Evolutionary conservation across 257 asterid species (phyloP).

Genomic region (Primulina eburnea): DNA sequence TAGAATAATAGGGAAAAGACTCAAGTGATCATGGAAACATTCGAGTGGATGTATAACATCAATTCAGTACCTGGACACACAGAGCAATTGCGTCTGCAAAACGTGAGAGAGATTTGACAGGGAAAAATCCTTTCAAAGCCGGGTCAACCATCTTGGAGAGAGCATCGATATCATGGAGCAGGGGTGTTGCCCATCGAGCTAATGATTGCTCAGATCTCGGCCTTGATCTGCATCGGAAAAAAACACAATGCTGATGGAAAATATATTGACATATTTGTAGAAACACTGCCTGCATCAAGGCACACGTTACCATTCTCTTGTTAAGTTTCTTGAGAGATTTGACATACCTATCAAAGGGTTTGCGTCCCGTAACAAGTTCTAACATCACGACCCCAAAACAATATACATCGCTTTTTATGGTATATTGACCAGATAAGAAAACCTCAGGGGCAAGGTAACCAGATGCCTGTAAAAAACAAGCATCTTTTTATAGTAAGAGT

Average conservation of each 20-base stretch:
- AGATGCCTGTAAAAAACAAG: not conserved
- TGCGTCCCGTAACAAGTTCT: slow-evolving; percentile 56
- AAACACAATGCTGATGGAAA: not conserved
- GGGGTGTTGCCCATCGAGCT: slow-evolving; percentile 59
- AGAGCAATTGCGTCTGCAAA: slow-evolving; percentile 53
- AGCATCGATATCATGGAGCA: slow-evolving; percentile 59
- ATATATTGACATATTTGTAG: not conserved
- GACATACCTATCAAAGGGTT: slow-evolving; percentile 50
- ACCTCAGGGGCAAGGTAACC: slow-evolving; percentile 65
- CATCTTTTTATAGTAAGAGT: too few species aligned
- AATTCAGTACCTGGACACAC: slow-evolving; percentile 42
- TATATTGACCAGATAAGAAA: slow-evolving; percentile 36
- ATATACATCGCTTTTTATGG: slow-evolving; percentile 53
- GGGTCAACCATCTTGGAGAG: slow-evolving; percentile 57
- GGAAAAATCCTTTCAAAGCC: slow-evolving; percentile 49
- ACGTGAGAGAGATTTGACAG: slow-evolving; percentile 53
- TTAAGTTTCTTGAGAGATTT: not conserved
- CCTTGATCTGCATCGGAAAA: slow-evolving; percentile 33
- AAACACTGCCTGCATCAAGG: not conserved
- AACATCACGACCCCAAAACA: slow-evolving; percentile 65
- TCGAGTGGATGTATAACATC: not conserved
- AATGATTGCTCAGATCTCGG: slow-evolving; percentile 49
- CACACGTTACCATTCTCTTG: not conserved
- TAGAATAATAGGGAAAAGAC: not conserved
- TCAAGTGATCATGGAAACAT: not conserved